Conservation (phyloP, 352 stramenopile genomes). For the Globisporangium mamillatum region DNA sequence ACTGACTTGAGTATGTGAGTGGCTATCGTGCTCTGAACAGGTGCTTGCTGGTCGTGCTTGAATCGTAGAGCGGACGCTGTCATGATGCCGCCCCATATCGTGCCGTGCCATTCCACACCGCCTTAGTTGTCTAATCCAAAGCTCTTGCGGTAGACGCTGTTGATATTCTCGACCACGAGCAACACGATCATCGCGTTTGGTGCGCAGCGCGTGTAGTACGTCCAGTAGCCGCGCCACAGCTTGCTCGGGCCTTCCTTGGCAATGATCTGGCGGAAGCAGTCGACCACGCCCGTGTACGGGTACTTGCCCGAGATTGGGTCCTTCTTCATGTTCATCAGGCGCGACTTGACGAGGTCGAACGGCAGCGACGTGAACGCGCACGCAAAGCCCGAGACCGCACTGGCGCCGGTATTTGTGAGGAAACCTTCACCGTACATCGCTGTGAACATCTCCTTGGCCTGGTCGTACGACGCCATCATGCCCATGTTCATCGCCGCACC, state of each 20-base stretch:
- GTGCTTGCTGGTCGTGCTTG: neutral
- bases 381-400: constrained; percentile 95
- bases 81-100: neutral
- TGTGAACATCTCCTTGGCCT: constrained; percentile 93
- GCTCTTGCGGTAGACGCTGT: constrained; percentile 76
- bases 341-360: constrained; percentile 98
- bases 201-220: constrained; percentile 98
- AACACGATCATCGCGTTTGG: constrained; percentile 99
- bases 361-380: constrained; percentile 97
- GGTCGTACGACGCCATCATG: constrained; percentile 99
- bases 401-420: constrained; percentile 92
- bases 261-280: constrained; percentile 95
- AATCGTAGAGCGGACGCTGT: neutral
- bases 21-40: neutral
- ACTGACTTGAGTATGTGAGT: neutral
- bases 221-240: constrained; percentile 97
- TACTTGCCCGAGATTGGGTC: constrained; percentile 88
- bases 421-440: constrained; percentile 67
- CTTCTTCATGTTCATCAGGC: constrained; percentile 97
- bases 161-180: constrained; percentile 96
- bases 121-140: constrained; percentile 40
- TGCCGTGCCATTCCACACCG: neutral
- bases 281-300: constrained; percentile 94
- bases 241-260: constrained; percentile 93
- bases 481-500: constrained; percentile 99